Base-by-base conservation (phyloP, 1,284 basidiomycete species). In the Rhodotorula sp. region DNA sequence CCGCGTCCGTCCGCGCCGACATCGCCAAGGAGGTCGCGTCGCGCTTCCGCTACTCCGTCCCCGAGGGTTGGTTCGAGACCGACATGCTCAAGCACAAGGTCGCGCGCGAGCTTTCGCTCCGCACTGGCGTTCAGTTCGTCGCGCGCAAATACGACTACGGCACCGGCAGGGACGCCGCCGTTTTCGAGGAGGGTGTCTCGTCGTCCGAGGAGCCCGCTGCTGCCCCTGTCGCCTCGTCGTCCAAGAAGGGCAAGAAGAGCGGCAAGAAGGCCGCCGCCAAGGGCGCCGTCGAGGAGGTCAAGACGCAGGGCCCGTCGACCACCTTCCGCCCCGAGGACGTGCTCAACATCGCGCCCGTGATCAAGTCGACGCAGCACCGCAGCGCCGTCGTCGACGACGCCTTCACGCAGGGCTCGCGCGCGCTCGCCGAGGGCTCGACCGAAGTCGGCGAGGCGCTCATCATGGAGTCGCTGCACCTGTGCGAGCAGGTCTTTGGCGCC, bases 401-500 rank as follows among this genome's bases (percentile, higher is more conserved):
- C 27, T 85, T 87, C 69, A 84, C 85, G 71, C 83, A 83, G 48
- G 86, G 85, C 45, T 81, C 84, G 59, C 80, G 81, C 63, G 84
- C 83, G 58, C 82, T 87, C 77, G 81, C 81, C 76, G 83, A 84
- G 34, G 85, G 85, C 46, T 82, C 84, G 63, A 78, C 85, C 67
- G 82, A 83, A 48, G 75, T 82, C 42, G 86, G 86, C 41, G 81
- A 85, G 56, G 85, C 86, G 72, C 81, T 86, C 74, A 81, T 86
- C 79, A 82, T 84, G 58, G 86, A 87, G 72, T 85, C 83, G 54
- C 81, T 87, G 68, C 83, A 84, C 76, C 82, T 85, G 70, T 86
- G 84, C 81, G 86, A 87, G 81, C 84, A 84, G 74, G 84, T 87
- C 60, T 86, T 85, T 78, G 85, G 85, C 7, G 80, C 85, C 27